Conservation (phyloP, 208 protist species). For the Herpetomonas muscarum region DNA sequence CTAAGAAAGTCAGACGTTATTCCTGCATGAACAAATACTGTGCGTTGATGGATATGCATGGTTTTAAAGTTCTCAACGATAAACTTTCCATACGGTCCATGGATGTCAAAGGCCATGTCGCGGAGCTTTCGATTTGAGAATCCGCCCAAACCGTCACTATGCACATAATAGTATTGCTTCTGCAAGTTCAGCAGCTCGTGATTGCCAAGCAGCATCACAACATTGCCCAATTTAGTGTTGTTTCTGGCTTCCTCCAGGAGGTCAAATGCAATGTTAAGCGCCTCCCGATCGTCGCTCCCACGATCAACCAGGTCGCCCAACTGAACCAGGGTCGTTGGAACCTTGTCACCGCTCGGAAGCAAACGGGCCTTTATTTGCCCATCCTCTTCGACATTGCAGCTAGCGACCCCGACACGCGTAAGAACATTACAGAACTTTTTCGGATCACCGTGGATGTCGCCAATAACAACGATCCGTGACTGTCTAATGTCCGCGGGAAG, state of each 20-base stretch:
- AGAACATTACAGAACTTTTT: no score
- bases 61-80: conserved; percentile 60
- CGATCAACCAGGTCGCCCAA: conserved; percentile 81
- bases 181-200: conserved; percentile 86
- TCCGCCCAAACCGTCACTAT: conserved; percentile 41
- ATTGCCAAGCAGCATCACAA: conserved; percentile 80
- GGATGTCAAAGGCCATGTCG: conserved; percentile 28
- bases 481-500: no score
- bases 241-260: conserved; percentile 49
- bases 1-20: conserved; percentile 32
- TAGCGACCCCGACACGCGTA: no score
- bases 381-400: no score
- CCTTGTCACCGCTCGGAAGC: no score
- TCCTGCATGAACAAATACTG: conserved; percentile 72
- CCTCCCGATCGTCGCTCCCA: conserved; percentile 45
- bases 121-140: conserved; percentile 48
- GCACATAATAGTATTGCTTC: conserved; percentile 62
- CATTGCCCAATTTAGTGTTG: no score
- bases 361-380: no score
- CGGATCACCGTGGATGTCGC: no score
- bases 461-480: no score
- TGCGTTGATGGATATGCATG: conserved; percentile 37
- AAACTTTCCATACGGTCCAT: conserved; percentile 55
- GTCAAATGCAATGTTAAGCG: conserved; percentile 44
- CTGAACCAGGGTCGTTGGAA: conserved; percentile 72